These are phyloP conservation scores for Geotrichum bryndzae DNA, from an alignment of 1,139 yeast genomes.

Conservation along the genomic window DNA sequence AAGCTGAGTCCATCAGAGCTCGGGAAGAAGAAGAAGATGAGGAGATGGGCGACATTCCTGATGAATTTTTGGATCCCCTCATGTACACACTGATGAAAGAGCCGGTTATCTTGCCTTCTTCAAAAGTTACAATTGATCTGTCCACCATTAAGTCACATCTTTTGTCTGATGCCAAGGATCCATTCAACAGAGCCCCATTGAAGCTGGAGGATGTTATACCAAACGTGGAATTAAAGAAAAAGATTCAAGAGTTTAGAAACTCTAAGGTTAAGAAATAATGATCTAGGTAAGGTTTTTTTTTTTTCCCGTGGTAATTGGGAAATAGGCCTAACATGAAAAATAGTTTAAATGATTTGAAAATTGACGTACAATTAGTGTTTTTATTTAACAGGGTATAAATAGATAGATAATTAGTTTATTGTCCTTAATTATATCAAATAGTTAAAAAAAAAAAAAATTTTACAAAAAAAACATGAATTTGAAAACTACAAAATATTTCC, in stretches of 20 bases:
- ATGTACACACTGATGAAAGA: slow-evolving; percentile 95
- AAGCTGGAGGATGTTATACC: slow-evolving; percentile 83
- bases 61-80: slow-evolving; percentile 92
- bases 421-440: too few relatives aligned
- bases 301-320: too few relatives aligned
- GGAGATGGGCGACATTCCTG: slow-evolving; percentile 91
- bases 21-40: slow-evolving; percentile 69
- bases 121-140: slow-evolving; percentile 78
- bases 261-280: neutral
- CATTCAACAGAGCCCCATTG: slow-evolving; percentile 89
- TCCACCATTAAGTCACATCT: slow-evolving; percentile 91
- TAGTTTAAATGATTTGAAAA: too few relatives aligned
- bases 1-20: slow-evolving; percentile 55
- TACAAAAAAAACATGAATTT: too few relatives aligned
- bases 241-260: slow-evolving; percentile 12
- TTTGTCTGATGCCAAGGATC: slow-evolving; percentile 92
- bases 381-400: too few relatives aligned
- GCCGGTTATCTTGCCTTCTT: slow-evolving; percentile 86
- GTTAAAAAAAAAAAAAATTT: too few relatives aligned
- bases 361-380: neutral
- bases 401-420: too few relatives aligned
- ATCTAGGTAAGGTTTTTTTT: too few relatives aligned
- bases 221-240: slow-evolving; percentile 11
- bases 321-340: too few relatives aligned
- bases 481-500: too few relatives aligned